A percentile compares a stretch with the other conserved stretches of the same genome.
phyloP scores from a whole-genome alignment of 164 flowering plant species.

The Amborella trichopoda region DNA sequence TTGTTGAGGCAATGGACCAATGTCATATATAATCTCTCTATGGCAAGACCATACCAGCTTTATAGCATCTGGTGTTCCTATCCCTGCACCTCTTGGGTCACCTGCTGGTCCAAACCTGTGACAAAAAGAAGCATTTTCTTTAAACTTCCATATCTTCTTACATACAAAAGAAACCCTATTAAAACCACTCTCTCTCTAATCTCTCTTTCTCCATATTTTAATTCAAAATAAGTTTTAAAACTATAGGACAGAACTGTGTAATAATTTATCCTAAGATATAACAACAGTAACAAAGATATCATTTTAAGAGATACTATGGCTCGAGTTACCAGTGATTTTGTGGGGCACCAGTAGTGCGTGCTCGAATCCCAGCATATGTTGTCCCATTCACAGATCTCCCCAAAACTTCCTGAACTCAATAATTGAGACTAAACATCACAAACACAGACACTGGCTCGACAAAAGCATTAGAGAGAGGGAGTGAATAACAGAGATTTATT shows the following conservation, averaged over 20 bases:
- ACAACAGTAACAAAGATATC: background rate
- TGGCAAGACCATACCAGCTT: slow-evolving; percentile 98
- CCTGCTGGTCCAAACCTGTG: slow-evolving; percentile 98
- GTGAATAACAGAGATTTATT: no score
- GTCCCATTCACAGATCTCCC: slow-evolving; percentile 94
- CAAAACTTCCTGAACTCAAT: slow-evolving; percentile 69
- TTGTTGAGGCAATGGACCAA: slow-evolving; percentile 59
- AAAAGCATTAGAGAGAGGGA: no score
- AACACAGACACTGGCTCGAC: no score
- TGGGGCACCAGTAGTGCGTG: slow-evolving; percentile 97
- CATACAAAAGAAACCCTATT: background rate
- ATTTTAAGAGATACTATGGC: background rate
- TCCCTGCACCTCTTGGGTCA: slow-evolving; percentile 97
- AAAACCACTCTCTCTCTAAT: no score
- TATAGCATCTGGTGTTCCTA: slow-evolving; percentile 98
- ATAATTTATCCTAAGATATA: no score
- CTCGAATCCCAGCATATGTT: slow-evolving; percentile 89
- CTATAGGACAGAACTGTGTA: no score
- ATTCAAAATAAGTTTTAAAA: no score
- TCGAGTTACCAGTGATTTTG: slow-evolving; percentile 84
- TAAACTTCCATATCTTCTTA: background rate
- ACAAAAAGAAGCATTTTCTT: background rate
- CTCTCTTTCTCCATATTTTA: no score
- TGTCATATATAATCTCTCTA: slow-evolving; percentile 86
- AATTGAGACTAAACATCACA: no score